A percentile compares a stretch with the other conserved stretches of the same genome.
Evolutionary conservation across 768 basidiomycete genomes (phyloP).

Genomic region (Tulasnella sp.): DNA sequence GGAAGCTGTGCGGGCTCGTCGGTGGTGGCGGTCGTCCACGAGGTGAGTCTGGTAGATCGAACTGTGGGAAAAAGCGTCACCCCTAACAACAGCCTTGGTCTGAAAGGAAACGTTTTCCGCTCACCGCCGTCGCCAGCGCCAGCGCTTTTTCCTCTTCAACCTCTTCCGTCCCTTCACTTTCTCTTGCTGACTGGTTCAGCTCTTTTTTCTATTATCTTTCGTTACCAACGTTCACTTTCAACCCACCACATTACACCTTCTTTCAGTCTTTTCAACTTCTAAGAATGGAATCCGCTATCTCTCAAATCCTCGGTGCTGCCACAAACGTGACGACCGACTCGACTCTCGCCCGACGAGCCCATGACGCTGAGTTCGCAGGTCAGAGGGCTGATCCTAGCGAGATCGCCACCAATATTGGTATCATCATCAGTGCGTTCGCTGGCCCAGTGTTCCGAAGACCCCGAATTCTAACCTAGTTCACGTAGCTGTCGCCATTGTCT

Average conservation of each 20-base stretch:
- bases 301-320: neutral
- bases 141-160: neutral
- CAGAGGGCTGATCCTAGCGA: neutral
- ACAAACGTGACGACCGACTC: neutral
- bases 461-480: neutral
- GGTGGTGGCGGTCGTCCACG: neutral
- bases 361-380: neutral
- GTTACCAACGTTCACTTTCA: neutral
- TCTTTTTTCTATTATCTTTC: neutral
- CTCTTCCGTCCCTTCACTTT: neutral
- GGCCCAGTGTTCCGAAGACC: neutral
- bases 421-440: slow-evolving; percentile 8
- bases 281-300: neutral
- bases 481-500: slow-evolving; percentile 6
- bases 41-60: neutral
- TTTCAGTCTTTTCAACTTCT: neutral
- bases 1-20: neutral
- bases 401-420: slow-evolving; percentile 9
- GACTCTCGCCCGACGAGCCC: neutral
- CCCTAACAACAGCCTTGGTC: neutral
- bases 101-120: slow-evolving; percentile 2
- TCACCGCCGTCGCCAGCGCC: neutral
- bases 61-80: neutral
- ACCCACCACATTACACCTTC: neutral
- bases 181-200: slow-evolving; percentile 6